Evolutionary conservation across 768 basidiomycete species (phyloP), one percentile per base, ranked within the genome.

Genomic region (Mycena metata): DNA sequence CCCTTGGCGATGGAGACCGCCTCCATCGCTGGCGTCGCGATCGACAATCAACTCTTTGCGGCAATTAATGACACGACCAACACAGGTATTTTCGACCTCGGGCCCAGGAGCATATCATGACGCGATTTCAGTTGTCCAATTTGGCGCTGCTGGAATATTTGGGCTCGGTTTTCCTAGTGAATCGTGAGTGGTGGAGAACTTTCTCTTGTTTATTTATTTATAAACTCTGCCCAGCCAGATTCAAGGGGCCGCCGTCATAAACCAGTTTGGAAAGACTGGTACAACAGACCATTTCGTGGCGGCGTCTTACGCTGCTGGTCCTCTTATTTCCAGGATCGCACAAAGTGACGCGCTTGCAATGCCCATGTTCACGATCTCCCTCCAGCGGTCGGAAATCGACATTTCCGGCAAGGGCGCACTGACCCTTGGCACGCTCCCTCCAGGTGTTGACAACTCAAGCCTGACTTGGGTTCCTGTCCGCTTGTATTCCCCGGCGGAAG

Each of bases 381-480:
- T 93, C 15, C 89, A 92, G 73, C 85, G 91, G 36, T 85, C 86
- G 67, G 82, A 89, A 1, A 81, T 91, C 24, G 84, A 90, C 55
- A 82, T 90, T 23, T 83, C 88, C 7, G 89, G 88, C 3, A 79
- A 80, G 26, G 91, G 91, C 11, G 78, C 82, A 66, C 78, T 92
- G n/a, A 90, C 88, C 5, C 76, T 92, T 23, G 91, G 91, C 19
- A 84, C 83, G 56, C 81, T 92, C 12, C 91, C 91, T 13, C 78
- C 82, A 26, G 84, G 84, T 0, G 80, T 92, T 21, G 77, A 82
- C 21, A 84, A 86, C 59, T 85, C 84, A 16, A 83, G 82, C n/a
- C 73, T 92, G 57, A 90, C 89, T 0, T 93, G 91, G 91, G 88
- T 89, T 2, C 86, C 88, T 8, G 86, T 92, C 26, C 85, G 90